Evolutionary conservation across 2,329 filamentous ascomycete genomes (phyloP).

Genomic region (Dactylonectria estremocensis): DNA sequence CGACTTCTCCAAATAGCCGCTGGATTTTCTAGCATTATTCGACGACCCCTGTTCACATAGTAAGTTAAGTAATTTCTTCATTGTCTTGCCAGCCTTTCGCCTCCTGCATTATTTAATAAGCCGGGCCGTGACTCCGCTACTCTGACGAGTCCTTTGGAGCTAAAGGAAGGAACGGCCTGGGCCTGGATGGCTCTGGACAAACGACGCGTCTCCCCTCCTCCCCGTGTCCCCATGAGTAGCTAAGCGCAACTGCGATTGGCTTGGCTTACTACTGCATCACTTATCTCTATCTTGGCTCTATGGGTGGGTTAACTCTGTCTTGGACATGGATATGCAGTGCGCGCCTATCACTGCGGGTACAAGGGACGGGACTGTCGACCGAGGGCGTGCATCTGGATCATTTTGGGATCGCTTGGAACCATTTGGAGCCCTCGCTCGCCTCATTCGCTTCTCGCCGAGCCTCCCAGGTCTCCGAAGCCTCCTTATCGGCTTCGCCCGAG

Average conservation of each 20-base stretch:
- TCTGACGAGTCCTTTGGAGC: constrained; percentile 23
- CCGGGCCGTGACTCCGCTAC: constrained; percentile 20
- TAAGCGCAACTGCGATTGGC: constrained; percentile 37
- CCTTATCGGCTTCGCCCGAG: constrained; percentile 16
- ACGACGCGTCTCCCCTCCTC: constrained; percentile 31
- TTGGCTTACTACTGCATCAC: constrained; percentile 17
- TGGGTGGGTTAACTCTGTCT: not conserved
- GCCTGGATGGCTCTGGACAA: constrained; percentile 37
- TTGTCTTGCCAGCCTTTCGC: not conserved
- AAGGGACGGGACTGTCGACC: no score
- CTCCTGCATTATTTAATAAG: not conserved
- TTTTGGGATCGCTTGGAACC: not conserved
- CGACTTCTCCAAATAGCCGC: not conserved
- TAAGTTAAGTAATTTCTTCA: not conserved
- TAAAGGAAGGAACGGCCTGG: constrained; percentile 26
- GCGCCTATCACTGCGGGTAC: constrained; percentile 6
- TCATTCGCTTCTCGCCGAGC: constrained; percentile 14
- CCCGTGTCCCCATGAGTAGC: constrained; percentile 42
- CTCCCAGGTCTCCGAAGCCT: constrained; percentile 10
- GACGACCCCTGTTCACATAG: constrained; percentile 2
- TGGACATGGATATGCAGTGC: constrained; percentile 11
- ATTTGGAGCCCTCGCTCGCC: constrained; percentile 6
- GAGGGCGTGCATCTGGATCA: not conserved
- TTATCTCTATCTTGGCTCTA: constrained; percentile 8
- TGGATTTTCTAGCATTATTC: constrained; percentile 5